phyloP scores from a whole-genome alignment of 2,329 filamentous ascomycete species.

The Cladosporium sp. region DNA sequence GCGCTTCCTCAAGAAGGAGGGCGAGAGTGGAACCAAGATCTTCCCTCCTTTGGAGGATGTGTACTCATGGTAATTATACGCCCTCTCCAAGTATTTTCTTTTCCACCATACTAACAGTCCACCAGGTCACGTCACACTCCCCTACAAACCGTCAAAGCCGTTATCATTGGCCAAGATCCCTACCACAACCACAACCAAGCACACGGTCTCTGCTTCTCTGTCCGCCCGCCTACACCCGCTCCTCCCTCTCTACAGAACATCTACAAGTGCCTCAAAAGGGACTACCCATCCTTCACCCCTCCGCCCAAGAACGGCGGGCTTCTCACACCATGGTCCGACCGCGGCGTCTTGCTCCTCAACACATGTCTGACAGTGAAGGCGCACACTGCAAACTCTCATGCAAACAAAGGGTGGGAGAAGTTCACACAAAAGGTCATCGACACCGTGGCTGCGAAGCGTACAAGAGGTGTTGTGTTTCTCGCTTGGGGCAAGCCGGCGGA shows the following conservation, averaged over 20 bases:
- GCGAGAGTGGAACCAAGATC: constrained; percentile 69
- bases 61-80: constrained; percentile 79
- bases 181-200: constrained; percentile 97
- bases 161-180: constrained; percentile 93
- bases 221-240: constrained; percentile 81
- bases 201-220: constrained; percentile 93
- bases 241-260: constrained; percentile 93
- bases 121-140: constrained; percentile 89
- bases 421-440: constrained; percentile 94
- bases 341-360: constrained; percentile 89
- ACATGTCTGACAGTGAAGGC: constrained; percentile 92
- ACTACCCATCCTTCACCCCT: constrained; percentile 75
- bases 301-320: constrained; percentile 79
- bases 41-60: constrained; percentile 88
- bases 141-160: constrained; percentile 81
- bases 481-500: constrained; percentile 89
- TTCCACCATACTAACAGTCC: constrained; percentile 9
- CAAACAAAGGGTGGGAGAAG: constrained; percentile 84
- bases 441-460: constrained; percentile 73
- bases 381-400: constrained; percentile 82
- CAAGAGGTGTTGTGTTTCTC: constrained; percentile 84
- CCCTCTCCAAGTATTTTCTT: not conserved
- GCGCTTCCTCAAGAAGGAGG: constrained; percentile 78
- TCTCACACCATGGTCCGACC: constrained; percentile 89
- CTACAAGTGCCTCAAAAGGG: constrained; percentile 81